Percentiles rank a stretch among this genome's conserved stretches.
phyloP scores from a whole-genome alignment of 1,284 basidiomycete genomes.

The Puccinia novopanici region DNA sequence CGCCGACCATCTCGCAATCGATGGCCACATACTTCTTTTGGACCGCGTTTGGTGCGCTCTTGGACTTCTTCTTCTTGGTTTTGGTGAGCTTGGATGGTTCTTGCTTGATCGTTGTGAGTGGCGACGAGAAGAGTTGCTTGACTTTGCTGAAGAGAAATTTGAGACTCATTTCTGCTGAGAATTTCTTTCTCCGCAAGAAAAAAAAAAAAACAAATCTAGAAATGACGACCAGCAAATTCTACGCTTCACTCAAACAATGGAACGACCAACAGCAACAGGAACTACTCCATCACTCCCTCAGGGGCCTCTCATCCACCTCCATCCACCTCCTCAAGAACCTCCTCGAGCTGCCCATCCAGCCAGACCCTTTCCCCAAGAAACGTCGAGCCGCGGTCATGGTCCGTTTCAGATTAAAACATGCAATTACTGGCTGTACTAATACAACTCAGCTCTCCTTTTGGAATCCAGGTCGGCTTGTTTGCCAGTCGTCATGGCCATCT shows the following conservation, averaged over 20 bases:
- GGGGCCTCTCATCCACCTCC: neutral
- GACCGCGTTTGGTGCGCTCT: neutral
- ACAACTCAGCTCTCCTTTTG: neutral
- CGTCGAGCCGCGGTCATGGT: conserved; percentile 39
- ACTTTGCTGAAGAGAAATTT: neutral
- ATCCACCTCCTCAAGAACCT: conserved; percentile 13
- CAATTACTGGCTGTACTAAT: too few species aligned
- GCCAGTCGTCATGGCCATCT: conserved; percentile 37
- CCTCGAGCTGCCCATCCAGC: conserved; percentile 1
- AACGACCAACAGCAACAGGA: neutral
- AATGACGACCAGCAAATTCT: neutral
- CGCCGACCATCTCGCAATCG: conserved; percentile 97
- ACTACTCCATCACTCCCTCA: neutral
- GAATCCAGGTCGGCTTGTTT: conserved; percentile 22
- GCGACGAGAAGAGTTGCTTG: conserved; percentile 5
- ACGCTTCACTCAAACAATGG: neutral
- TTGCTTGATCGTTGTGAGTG: neutral
- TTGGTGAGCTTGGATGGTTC: neutral
- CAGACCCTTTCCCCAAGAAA: conserved; percentile 25
- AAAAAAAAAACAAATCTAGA: too few species aligned
- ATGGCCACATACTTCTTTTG: conserved; percentile 73
- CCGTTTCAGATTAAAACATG: neutral
- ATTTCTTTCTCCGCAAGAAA: neutral
- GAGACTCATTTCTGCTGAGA: neutral
- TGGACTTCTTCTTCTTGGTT: neutral